phyloP scores from a whole-genome alignment of 2,329 filamentous ascomycete genomes.

The Aaosphaeria pasadenensis region DNA sequence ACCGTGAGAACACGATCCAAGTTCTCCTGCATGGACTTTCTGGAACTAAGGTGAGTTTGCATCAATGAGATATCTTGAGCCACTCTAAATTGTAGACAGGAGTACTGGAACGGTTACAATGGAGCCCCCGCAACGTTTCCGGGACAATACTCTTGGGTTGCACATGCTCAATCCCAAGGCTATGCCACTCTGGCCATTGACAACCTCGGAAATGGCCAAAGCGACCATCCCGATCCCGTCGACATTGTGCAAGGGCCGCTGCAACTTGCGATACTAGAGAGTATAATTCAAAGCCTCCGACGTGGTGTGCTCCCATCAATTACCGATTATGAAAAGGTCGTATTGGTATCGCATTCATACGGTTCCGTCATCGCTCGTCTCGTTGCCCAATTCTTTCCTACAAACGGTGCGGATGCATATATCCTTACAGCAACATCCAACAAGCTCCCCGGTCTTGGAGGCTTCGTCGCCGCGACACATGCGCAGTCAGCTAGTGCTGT shows the following conservation, averaged over 20 bases:
- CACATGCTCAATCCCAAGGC: conserved; percentile 47
- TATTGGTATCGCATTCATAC: conserved; percentile 61
- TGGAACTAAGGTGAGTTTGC: background rate
- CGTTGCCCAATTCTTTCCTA: conserved; percentile 47
- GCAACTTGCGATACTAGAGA: conserved; percentile 53
- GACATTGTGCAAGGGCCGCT: conserved; percentile 55
- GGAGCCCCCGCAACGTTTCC: background rate
- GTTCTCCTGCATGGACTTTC: background rate
- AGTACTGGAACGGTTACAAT: conserved; percentile 2
- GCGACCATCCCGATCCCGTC: conserved; percentile 54
- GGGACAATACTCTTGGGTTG: conserved; percentile 3
- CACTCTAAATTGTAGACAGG: background rate
- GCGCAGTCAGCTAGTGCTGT: background rate
- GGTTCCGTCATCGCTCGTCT: conserved; percentile 55
- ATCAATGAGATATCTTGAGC: background rate
- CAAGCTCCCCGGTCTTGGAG: conserved; percentile 20
- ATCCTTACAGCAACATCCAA: conserved; percentile 58
- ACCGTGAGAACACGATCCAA: background rate
- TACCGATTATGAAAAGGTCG: conserved; percentile 40
- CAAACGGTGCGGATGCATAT: conserved; percentile 52
- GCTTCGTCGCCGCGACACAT: background rate
- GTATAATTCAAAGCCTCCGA: conserved; percentile 49
- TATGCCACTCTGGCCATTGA: conserved; percentile 60
- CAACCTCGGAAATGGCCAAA: conserved; percentile 56
- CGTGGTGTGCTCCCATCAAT: conserved; percentile 30